Base-by-base conservation (phyloP, 1,139 yeast species). In the Suhomyces taliae region DNA sequence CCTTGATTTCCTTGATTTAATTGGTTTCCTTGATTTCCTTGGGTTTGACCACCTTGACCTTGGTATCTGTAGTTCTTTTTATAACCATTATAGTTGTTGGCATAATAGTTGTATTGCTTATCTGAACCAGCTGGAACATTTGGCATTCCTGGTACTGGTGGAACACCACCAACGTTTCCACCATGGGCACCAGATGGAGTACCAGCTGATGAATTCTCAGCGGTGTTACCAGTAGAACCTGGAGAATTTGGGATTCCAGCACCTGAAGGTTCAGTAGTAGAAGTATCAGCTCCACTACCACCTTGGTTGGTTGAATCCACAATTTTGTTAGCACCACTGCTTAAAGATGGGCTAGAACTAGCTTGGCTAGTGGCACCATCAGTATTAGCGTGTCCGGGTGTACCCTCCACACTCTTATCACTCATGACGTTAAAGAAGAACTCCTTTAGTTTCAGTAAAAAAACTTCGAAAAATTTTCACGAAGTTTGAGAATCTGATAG, bases 361-460 rank as follows among this genome's bases (percentile, higher is more conserved):
- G 39, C 19, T 33, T 43, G 46, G 14, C 31, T 43, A 41, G 46
- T 41, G 39, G 34, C 43, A 31, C 41, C 49, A 36, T 41, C 49
- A 14, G 49, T 36, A 37, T 36, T 43, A 44, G 49, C 40, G 44
- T 46, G 49, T 39, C 46, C 49, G 49, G 49, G 36, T 39, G 37
- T 41, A 46, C 49, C 49, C 44, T 46, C 49, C 46, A 46, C 49
- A 46, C 49, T 43, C 45, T 46, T 46, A 40, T 46, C 49, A 46
- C 40, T 46, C 49, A 46, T 46, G 49, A 43, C 40, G 44, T 46
- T 34, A 40, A 43, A 43, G 44, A 40, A 40, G 39, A 40, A 46
- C 38, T 40, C 36, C 46, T 40, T 43, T 38, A 24, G 39, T 37
- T 35, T 39, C 40, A 43, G 36, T 34, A 43, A 46, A 46, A 46